Evolutionary conservation across 768 basidiomycete genomes (phyloP), one percentile per base, ranked within the genome.

Genomic region (Myochromella boudieri): DNA sequence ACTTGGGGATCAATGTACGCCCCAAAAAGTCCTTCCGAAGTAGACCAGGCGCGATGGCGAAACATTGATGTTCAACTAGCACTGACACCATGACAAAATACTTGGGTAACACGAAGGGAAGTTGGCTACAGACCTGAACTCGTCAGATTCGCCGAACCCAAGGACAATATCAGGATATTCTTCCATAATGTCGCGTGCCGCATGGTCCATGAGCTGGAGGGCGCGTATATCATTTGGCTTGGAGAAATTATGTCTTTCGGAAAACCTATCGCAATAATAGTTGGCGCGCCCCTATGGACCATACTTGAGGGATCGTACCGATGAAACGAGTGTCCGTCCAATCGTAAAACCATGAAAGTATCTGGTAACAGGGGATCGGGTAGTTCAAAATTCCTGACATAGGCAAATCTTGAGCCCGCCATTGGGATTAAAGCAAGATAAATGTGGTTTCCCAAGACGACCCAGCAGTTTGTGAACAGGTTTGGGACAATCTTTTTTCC

Each of bases 121-220:
- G n/a, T 41, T 42, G 31, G 31, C 24, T 18, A 58, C 72, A 41
- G 48, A 87, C 95, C 94, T 97, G 67, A 83, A 98, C 67, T 99
- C 97, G 63, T 99, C 97, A 15, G 94, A 97, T 70, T 99, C 91
- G 1, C 97, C 97, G 61, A 95, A 98, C 0, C 78, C 97, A 15
- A 97, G 75, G 10, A 91, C 71, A 47, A 97, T 80, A 61, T 97
- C 95, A 27, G 81, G 77, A 59, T 87, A 85, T 59, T 87, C 84
- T 24, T 82, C 70, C 90, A 99, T 90, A 33, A 94, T 74, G 37
- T 78, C 73, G 54, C 71, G 74, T 0, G 97, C 97, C 1, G 94
- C 92, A 46, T 81, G 78, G 60, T 99, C 94, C 95, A 98, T 97
- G 34, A 99, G 78, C 51, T 82, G 64, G 5, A 99, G 74, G 0